Conservation (phyloP, 2,329 filamentous ascomycete genomes). For the Moelleriella libera region DNA sequence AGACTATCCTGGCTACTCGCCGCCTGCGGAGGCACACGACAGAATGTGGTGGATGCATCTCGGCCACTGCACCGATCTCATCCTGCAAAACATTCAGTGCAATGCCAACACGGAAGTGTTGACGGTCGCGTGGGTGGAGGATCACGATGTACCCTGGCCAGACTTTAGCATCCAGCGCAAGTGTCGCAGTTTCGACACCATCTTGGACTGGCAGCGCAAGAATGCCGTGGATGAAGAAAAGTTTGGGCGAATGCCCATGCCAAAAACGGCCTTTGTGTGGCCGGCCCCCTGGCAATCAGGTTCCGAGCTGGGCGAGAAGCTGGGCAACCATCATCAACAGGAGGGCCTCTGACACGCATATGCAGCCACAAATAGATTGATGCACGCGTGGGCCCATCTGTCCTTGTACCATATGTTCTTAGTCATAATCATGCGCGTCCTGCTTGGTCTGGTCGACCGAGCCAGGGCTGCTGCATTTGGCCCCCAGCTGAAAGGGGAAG, state of each 20-base stretch:
- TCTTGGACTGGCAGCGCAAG: conserved; percentile 7
- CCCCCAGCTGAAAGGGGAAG: no score
- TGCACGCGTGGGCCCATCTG: no score
- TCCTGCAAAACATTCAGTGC: conserved; percentile 9
- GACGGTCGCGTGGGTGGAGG: conserved; percentile 7
- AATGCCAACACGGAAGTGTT: conserved; percentile 5
- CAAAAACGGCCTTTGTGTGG: not conserved
- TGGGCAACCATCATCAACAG: not conserved
- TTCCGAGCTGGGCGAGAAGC: not conserved
- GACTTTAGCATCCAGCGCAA: conserved; percentile 8
- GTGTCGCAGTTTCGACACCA: conserved; percentile 7
- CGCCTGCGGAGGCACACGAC: not conserved
- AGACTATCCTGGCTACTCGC: not conserved
- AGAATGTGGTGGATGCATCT: conserved; percentile 2
- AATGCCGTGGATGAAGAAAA: not conserved
- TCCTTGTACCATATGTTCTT: not conserved
- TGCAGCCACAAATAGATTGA: not conserved
- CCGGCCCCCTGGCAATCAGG: not conserved
- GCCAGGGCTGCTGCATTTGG: no score
- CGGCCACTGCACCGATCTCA: conserved; percentile 7
- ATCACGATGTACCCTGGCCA: conserved; percentile 3
- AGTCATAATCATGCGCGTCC: not conserved
- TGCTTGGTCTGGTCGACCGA: no score
- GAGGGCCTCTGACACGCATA: not conserved
- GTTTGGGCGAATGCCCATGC: not conserved